Conservation (phyloP, 441 rosid genomes). For the Erodium moschatum region DNA sequence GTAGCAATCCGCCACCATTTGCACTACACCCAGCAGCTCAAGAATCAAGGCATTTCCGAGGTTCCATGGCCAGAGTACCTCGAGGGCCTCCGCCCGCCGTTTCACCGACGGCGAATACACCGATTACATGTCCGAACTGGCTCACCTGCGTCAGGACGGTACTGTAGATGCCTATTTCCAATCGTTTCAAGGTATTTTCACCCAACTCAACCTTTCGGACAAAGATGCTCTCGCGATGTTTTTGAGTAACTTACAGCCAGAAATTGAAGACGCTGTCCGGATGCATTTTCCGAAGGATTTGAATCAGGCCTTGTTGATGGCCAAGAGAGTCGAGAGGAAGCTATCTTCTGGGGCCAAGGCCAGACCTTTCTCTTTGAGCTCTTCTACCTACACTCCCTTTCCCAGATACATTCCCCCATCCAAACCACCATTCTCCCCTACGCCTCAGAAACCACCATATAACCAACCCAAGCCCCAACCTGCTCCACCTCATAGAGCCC, state of each 20-base stretch:
- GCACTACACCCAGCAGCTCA: too few species aligned
- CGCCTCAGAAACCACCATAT: neutral
- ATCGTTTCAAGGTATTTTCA: neutral
- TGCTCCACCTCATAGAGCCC: neutral
- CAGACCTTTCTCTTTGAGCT: too few species aligned
- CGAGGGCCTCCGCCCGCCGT: neutral
- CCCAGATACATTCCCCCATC: neutral
- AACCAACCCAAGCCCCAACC: neutral
- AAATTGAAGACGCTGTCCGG: neutral
- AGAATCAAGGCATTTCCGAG: too few species aligned
- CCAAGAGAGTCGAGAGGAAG: neutral
- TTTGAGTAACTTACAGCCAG: neutral
- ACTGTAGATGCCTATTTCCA: too few species aligned
- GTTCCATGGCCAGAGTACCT: neutral
- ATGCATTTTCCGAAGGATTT: neutral
- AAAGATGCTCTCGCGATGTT: neutral
- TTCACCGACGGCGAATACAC: neutral
- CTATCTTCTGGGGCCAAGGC: neutral
- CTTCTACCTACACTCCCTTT: too few species aligned
- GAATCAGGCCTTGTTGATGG: neutral
- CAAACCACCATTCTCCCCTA: neutral
- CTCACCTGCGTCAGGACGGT: too few species aligned
- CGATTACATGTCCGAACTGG: neutral
- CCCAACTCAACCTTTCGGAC: neutral
- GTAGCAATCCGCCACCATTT: neutral